Percentiles rank a stretch among this genome's conserved stretches.
Conservation (phyloP, 1,284 basidiomycete genomes). For the Sanghuangporus baumii region DNA sequence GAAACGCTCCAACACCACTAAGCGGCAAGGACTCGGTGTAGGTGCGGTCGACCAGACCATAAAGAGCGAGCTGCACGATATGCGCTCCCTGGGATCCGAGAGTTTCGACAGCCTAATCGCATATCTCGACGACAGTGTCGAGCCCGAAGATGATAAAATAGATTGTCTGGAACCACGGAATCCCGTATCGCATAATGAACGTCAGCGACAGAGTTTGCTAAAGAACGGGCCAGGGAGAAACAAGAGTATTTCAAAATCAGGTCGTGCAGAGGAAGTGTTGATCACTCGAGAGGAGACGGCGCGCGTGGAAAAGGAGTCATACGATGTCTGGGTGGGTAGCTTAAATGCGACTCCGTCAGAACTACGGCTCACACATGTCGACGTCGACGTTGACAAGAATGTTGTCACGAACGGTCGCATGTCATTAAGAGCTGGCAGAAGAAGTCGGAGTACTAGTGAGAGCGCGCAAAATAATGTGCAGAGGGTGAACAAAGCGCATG, state of each 20-base stretch:
- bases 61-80: constrained; percentile 5
- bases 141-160: background rate
- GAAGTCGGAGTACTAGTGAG: background rate
- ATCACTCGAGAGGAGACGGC: background rate
- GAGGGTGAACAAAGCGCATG: background rate
- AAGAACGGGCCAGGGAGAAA: background rate
- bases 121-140: constrained; percentile 11
- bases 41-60: background rate
- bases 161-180: background rate
- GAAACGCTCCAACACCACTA: background rate
- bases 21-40: constrained; percentile 3
- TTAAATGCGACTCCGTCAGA: background rate
- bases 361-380: background rate
- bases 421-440: background rate
- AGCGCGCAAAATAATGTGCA: background rate
- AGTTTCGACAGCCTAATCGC: constrained; percentile 12
- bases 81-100: constrained; percentile 13
- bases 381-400: background rate
- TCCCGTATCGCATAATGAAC: background rate
- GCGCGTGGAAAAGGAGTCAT: background rate
- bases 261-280: background rate
- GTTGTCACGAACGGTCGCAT: background rate
- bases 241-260: background rate
- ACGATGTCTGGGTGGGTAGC: background rate
- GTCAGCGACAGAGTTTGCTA: background rate